Evolutionary conservation across 768 basidiomycete genomes (phyloP), one percentile per base, ranked within the genome.

Genomic region (Lactarius hengduanensis): DNA sequence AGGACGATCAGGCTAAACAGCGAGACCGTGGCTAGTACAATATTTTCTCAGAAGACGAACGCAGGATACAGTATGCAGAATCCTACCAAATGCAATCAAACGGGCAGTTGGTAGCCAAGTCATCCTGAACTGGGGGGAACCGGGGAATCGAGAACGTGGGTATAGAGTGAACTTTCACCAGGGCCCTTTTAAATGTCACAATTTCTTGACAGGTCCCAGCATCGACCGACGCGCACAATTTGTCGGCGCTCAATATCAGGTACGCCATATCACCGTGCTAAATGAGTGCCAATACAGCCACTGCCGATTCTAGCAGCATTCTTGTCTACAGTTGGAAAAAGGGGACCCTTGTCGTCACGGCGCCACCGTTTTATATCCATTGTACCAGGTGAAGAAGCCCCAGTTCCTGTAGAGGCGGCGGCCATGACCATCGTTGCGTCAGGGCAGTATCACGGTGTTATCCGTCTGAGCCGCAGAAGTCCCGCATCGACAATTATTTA

Each of bases 1-100:
- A 38, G 11, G 10, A 11, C 11, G 11, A 38, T 71, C 38, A 78
- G 0, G 5, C 77, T 71, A 59, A 78, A 75, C 10, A 75, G 9
- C 28, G 57, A 28, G 32, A 64, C 36, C 9, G 66, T 67, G n/a
- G 26, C 66, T 67, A 20, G 13, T 50, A 16, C 5, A 15, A 55
- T 6, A 13, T 0, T 3, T 22, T 16, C 56, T 59, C 34, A 67
- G 53, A 16, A 47, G 2, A 20, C 26, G 36, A 26, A 18, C 26
- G 15, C 20, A 15, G 8, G 30, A 16, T 20, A 34, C 2, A 47
- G 11, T 30, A 56, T 38, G 26, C 28, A n/a, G 13, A 13, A 9
- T 22, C 62, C 34, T 40, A 67, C 66, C 57, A 8, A 67, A 67
- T 2, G 57, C 55, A 10, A 38, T 32, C 22, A 36, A 7, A n/a